Percentiles rank a stretch among this genome's conserved stretches.
Evolutionary conservation across 352 stramenopile genomes (phyloP).

Genomic region (Peronosclerospora sorghi): DNA sequence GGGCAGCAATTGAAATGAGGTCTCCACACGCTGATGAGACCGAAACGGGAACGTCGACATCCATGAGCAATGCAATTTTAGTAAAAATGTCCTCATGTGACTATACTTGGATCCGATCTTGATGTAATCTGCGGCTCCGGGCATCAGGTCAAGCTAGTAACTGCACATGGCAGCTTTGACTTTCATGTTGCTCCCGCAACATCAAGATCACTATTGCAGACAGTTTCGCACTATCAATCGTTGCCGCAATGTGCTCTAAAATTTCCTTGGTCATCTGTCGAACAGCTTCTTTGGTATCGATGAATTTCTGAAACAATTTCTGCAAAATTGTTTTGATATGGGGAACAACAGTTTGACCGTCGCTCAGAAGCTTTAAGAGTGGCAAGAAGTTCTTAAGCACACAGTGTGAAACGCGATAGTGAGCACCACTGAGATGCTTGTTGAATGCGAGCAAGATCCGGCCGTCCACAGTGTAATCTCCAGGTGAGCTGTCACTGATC

Average conservation of each 20-base stretch:
- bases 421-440: constrained; percentile 54
- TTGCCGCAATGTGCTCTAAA: constrained; percentile 39
- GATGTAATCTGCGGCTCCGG: constrained; percentile 40
- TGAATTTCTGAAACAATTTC: constrained; percentile 61
- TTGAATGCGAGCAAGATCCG: constrained; percentile 41
- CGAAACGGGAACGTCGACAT: constrained; percentile 49
- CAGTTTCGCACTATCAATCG: constrained; percentile 39
- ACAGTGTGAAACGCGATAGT: constrained; percentile 65
- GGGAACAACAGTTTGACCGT: constrained; percentile 30
- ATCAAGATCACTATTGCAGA: constrained; percentile 40
- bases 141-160: constrained; percentile 50
- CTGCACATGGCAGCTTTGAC: constrained; percentile 56
- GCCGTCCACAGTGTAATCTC: constrained; percentile 41
- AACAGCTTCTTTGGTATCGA: constrained; percentile 63
- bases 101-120: constrained; percentile 47
- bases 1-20: constrained; percentile 35
- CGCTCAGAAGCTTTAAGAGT: constrained; percentile 29
- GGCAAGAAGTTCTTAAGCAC: constrained; percentile 49
- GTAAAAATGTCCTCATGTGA: constrained; percentile 58
- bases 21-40: constrained; percentile 44
- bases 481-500: background rate
- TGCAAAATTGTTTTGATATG: constrained; percentile 51
- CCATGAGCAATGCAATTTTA: constrained; percentile 57
- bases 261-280: constrained; percentile 42
- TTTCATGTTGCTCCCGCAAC: constrained; percentile 71